phyloP scores from a whole-genome alignment of 352 stramenopile genomes.

The Globisporangium nodosum region DNA sequence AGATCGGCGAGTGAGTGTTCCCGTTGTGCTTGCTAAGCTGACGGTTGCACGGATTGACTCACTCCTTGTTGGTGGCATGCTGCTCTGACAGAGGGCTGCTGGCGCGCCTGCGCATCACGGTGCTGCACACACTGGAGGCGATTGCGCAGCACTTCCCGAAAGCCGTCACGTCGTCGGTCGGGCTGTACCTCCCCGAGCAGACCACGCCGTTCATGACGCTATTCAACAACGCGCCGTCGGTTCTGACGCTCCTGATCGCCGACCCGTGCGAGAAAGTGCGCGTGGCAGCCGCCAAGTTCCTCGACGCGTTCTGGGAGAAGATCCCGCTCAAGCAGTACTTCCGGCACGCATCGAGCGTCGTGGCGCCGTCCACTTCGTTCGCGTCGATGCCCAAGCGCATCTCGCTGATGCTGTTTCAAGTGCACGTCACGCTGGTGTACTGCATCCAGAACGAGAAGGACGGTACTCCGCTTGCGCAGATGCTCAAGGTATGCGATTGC shows the following conservation, averaged over 20 bases:
- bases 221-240: conserved; percentile 65
- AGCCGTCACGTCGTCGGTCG: conserved; percentile 69
- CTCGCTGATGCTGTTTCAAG: conserved; percentile 80
- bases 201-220: conserved; percentile 80
- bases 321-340: conserved; percentile 82
- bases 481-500: conserved; percentile 48
- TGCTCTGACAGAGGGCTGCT: conserved; percentile 40
- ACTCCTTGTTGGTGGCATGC: neutral
- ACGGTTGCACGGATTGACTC: neutral
- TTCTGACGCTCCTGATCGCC: conserved; percentile 70
- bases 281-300: conserved; percentile 65
- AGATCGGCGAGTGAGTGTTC: conserved; percentile 44
- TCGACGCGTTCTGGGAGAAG: conserved; percentile 80
- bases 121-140: conserved; percentile 63
- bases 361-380: conserved; percentile 62
- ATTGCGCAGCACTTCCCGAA: conserved; percentile 67
- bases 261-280: conserved; percentile 75
- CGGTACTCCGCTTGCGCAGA: conserved; percentile 45
- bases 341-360: conserved; percentile 36
- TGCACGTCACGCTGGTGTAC: conserved; percentile 77
- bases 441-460: conserved; percentile 80
- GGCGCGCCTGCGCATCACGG: conserved; percentile 64
- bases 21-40: too few species aligned
- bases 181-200: conserved; percentile 77
- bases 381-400: conserved; percentile 82